Evolutionary conservation across 768 basidiomycete species (phyloP).

Genomic region (Steccherinum ochraceum): DNA sequence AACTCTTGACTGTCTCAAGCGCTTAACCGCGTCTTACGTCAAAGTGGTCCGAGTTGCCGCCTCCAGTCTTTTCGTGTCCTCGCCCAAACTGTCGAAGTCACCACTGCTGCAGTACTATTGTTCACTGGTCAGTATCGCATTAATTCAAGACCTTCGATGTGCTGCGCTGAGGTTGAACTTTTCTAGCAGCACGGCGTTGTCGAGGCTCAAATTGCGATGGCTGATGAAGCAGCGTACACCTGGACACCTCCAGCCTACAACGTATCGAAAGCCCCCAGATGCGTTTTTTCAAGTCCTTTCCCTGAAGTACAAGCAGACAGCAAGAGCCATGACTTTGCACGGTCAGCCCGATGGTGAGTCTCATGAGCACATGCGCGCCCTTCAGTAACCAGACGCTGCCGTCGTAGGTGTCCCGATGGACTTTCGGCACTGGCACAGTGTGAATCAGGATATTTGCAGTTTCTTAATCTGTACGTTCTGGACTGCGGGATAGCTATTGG

Average conservation of each 20-base stretch:
- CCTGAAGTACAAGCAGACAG: conserved; percentile 8
- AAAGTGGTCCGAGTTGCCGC: too few species aligned
- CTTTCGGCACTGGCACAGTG: conserved; percentile 59
- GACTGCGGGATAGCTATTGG: too few species aligned
- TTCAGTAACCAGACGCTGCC: neutral
- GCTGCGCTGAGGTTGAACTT: too few species aligned
- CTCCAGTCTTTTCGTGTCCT: too few species aligned
- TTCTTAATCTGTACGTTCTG: conserved; percentile 46
- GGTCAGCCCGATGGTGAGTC: conserved; percentile 49
- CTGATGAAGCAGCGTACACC: conserved; percentile 10
- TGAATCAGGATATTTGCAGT: conserved; percentile 62
- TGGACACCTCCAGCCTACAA: conserved; percentile 30
- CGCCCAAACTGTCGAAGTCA: too few species aligned
- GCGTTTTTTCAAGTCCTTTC: neutral
- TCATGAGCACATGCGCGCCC: neutral
- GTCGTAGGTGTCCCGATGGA: conserved; percentile 68
- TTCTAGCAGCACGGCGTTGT: too few species aligned
- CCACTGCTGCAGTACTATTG: too few species aligned
- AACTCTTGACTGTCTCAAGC: too few species aligned
- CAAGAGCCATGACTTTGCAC: conserved; percentile 39
- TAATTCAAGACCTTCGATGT: too few species aligned
- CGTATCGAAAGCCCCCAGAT: conserved; percentile 13
- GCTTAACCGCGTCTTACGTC: too few species aligned
- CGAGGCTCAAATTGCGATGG: conserved; percentile 13
- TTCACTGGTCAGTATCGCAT: too few species aligned